Percentiles rank a stretch among this genome's conserved stretches.
Evolutionary conservation across 345 rosid genomes (phyloP).

Genomic region (Populus alba): DNA sequence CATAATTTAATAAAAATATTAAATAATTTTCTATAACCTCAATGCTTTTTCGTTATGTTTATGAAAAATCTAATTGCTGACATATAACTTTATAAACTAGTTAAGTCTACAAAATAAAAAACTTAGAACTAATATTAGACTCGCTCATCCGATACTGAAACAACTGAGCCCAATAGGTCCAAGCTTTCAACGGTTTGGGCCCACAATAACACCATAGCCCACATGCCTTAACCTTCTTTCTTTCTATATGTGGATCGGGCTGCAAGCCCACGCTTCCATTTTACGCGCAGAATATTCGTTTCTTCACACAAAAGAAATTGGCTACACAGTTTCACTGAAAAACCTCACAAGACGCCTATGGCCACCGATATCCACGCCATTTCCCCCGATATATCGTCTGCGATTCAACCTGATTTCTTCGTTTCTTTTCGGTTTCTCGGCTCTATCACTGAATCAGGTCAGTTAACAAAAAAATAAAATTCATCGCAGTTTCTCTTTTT

Average conservation of each 20-base stretch:
- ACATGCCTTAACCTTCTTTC: not conserved
- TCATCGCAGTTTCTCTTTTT: not conserved
- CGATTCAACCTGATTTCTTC: constrained; percentile 4
- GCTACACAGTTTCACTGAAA: not conserved
- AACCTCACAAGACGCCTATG: constrained; percentile 30
- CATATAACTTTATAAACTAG: too few species aligned
- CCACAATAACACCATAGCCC: not conserved
- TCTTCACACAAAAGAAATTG: not conserved
- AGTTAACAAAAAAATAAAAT: not conserved
- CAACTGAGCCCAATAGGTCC: too few species aligned
- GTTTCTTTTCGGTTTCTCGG: not conserved
- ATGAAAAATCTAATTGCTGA: too few species aligned
- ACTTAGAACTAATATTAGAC: too few species aligned
- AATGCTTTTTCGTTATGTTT: too few species aligned
- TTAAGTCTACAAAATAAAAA: too few species aligned
- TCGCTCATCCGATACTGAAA: too few species aligned
- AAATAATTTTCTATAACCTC: too few species aligned
- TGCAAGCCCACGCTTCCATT: not conserved
- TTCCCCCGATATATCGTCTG: constrained; percentile 7
- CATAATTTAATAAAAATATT: too few species aligned
- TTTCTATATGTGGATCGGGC: not conserved
- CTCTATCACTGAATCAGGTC: not conserved
- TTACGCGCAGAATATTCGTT: not conserved
- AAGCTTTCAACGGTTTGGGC: too few species aligned
- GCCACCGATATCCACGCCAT: constrained; percentile 25